Evolutionary conservation across 2,329 filamentous ascomycete species (phyloP).

Genomic region (Bipolaris cookei): DNA sequence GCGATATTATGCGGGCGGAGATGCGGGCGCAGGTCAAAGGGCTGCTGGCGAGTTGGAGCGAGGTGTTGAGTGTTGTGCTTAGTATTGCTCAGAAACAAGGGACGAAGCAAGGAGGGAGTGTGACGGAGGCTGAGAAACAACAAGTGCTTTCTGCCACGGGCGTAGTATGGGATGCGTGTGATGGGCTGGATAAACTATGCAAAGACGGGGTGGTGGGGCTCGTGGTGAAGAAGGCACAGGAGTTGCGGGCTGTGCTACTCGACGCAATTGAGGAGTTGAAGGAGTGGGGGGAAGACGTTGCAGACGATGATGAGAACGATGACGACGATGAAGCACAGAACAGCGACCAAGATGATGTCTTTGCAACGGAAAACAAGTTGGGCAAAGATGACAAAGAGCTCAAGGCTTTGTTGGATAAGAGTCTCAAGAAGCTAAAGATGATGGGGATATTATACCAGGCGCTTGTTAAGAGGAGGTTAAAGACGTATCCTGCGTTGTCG

Average conservation of each 20-base stretch:
- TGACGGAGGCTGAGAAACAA: constrained; percentile 40
- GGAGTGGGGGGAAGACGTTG: constrained; percentile 81
- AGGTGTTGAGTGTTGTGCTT: constrained; percentile 66
- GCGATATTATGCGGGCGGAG: constrained; percentile 66
- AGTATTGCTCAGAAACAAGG: constrained; percentile 58
- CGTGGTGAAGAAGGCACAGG: constrained; percentile 72
- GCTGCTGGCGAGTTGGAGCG: constrained; percentile 67
- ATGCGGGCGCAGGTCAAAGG: constrained; percentile 68
- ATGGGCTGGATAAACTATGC: constrained; percentile 70
- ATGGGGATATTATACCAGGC: constrained; percentile 73
- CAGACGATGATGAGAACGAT: constrained; percentile 61
- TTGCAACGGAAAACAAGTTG: constrained; percentile 67
- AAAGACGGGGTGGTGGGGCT: constrained; percentile 72
- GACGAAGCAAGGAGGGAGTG: constrained; percentile 24
- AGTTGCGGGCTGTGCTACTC: constrained; percentile 75
- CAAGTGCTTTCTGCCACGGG: constrained; percentile 70
- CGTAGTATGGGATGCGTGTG: constrained; percentile 83
- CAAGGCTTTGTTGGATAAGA: constrained; percentile 68
- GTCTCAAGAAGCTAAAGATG: constrained; percentile 70
- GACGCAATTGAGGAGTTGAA: constrained; percentile 87
- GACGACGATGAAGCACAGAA: constrained; percentile 42
- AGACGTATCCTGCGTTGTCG: constrained; percentile 54
- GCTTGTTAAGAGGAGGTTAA: constrained; percentile 71
- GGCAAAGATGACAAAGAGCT: constrained; percentile 67
- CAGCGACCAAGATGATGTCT: constrained; percentile 64